Evolutionary conservation across 176 grass and related monocot species (phyloP).

Genomic region (Aegilops speltoides): DNA sequence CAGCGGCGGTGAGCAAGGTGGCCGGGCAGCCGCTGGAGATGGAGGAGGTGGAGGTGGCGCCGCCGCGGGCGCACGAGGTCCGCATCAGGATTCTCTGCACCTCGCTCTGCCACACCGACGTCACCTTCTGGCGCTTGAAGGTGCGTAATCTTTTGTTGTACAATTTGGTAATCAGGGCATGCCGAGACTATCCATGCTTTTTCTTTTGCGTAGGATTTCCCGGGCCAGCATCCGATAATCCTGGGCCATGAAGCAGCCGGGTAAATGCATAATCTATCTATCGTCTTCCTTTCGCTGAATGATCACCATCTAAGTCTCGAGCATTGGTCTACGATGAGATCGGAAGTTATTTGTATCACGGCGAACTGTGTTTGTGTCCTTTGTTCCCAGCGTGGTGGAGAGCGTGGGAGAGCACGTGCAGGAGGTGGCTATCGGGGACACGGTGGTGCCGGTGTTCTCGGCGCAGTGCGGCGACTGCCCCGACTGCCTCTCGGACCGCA

Average conservation of each 20-base stretch:
- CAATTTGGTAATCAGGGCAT: neutral
- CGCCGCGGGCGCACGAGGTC: conserved; percentile 41
- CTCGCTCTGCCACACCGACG: conserved; percentile 84
- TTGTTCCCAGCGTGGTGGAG: conserved; percentile 46
- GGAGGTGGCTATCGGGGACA: conserved; percentile 51
- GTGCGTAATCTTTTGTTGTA: neutral
- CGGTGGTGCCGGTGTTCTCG: conserved; percentile 59
- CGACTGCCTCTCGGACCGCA: conserved; percentile 45
- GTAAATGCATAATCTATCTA: conserved; percentile 14
- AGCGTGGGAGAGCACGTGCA: conserved; percentile 55
- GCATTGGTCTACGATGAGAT: neutral
- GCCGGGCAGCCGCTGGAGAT: too few relatives aligned
- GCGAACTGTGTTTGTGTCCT: neutral
- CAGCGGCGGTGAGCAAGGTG: too few relatives aligned
- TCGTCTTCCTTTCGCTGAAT: neutral
- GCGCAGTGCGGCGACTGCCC: conserved; percentile 54
- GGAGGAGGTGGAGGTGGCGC: too few relatives aligned
- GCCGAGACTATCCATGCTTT: neutral
- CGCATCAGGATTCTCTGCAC: conserved; percentile 78
- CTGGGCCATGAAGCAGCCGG: conserved; percentile 76
- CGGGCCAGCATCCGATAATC: conserved; percentile 20
- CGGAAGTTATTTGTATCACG: too few relatives aligned
- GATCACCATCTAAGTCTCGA: neutral
- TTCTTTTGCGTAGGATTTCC: conserved; percentile 4
- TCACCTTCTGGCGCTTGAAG: conserved; percentile 88